phyloP scores from a whole-genome alignment of 2,329 filamentous ascomycete species.

The Herpotrichia juniperi region DNA sequence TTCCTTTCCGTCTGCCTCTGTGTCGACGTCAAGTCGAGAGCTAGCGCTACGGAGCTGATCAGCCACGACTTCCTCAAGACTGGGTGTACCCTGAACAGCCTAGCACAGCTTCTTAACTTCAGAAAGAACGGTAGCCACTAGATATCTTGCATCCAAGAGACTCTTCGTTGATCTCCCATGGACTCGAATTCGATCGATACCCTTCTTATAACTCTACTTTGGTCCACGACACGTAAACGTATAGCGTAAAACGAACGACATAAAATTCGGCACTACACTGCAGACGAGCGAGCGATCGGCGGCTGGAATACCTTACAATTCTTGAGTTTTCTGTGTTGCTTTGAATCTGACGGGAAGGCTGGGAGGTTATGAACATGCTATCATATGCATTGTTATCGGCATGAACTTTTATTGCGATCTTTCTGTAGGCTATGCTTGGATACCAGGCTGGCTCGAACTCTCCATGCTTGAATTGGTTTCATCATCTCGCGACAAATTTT shows the following conservation, averaged over 20 bases:
- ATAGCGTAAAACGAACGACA: too few relatives aligned
- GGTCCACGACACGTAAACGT: neutral
- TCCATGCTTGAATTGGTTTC: neutral
- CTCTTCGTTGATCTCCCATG: neutral
- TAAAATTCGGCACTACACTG: neutral
- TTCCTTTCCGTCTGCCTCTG: slow-evolving; percentile 97
- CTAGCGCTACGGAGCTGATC: slow-evolving; percentile 87
- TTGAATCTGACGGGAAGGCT: neutral
- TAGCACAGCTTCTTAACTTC: slow-evolving; percentile 88
- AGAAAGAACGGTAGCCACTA: slow-evolving; percentile 68
- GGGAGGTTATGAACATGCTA: neutral
- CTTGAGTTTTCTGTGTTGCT: neutral
- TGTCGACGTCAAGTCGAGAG: slow-evolving; percentile 93
- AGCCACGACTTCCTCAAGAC: slow-evolving; percentile 93
- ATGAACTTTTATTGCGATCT: neutral
- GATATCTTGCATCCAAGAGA: slow-evolving; percentile 5
- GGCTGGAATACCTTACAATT: neutral
- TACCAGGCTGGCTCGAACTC: neutral
- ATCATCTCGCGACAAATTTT: neutral
- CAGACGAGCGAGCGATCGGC: neutral
- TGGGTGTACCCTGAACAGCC: slow-evolving; percentile 80
- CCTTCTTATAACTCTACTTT: slow-evolving; percentile 6
- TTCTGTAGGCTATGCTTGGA: neutral
- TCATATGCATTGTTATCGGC: neutral
- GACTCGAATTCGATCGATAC: slow-evolving; percentile 13